Conservation (phyloP, 805 yeast species). For the Kodamaea kaohsiungensis region DNA sequence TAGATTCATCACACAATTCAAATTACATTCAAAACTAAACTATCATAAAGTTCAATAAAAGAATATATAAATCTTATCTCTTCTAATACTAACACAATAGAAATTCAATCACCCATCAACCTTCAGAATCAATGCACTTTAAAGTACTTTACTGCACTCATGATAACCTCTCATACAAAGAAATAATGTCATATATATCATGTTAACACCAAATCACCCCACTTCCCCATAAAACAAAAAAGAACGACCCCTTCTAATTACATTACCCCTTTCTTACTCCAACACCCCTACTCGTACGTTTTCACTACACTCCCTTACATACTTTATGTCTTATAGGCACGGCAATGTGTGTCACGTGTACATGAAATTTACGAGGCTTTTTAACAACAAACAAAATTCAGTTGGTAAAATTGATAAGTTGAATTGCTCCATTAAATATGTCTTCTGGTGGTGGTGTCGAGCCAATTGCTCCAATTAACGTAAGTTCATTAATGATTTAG, state of each 20-base stretch:
- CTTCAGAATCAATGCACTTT: too few species aligned
- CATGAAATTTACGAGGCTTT: constrained; percentile 5
- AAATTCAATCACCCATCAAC: too few species aligned
- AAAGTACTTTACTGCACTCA: too few species aligned
- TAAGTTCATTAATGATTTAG: constrained; percentile 1
- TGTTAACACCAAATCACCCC: too few species aligned
- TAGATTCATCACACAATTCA: too few species aligned
- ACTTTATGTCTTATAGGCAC: not conserved
- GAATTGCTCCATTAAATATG: not conserved
- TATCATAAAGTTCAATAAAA: too few species aligned
- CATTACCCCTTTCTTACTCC: not conserved
- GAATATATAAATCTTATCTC: too few species aligned
- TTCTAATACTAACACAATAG: too few species aligned
- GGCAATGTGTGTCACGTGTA: not conserved
- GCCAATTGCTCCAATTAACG: constrained; percentile 10
- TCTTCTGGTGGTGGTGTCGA: constrained; percentile 7
- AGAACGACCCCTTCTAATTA: not conserved
- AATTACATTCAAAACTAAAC: too few species aligned
- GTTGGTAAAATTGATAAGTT: not conserved
- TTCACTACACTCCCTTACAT: not conserved
- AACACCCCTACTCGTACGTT: not conserved
- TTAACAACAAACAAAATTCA: constrained; percentile 4
- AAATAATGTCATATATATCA: too few species aligned
- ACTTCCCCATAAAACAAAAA: too few species aligned
- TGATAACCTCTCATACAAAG: too few species aligned